phyloP scores from a whole-genome alignment of 495 filamentous ascomycete species.

The Lophiotrema nucula region DNA sequence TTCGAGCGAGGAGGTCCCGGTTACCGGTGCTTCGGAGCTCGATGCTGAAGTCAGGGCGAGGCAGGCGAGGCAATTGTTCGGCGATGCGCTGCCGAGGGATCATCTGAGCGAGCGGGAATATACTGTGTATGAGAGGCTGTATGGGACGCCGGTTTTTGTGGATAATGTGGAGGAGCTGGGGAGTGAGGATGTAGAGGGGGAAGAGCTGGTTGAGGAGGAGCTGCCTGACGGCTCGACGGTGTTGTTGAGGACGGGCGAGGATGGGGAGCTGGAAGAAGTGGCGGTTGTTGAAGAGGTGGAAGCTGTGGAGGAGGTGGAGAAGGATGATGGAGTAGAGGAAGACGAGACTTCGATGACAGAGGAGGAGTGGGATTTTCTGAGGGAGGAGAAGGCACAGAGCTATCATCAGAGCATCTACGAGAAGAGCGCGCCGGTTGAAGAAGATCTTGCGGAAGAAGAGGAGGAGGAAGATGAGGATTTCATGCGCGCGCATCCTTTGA shows the following conservation, averaged over 20 bases:
- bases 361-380: slow-evolving; percentile 12
- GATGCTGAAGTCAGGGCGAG: slow-evolving; percentile 48
- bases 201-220: slow-evolving; percentile 43
- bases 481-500: slow-evolving; percentile 60
- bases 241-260: slow-evolving; percentile 55
- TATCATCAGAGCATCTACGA: slow-evolving; percentile 30
- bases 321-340: slow-evolving; percentile 34
- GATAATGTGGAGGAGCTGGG: slow-evolving; percentile 55
- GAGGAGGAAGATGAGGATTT: slow-evolving; percentile 39
- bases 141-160: slow-evolving; percentile 64
- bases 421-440: slow-evolving; percentile 45
- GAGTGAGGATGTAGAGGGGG: slow-evolving; percentile 36
- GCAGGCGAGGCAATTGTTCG: slow-evolving; percentile 68
- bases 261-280: slow-evolving; percentile 40
- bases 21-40: too few species aligned
- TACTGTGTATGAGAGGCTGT: slow-evolving; percentile 73
- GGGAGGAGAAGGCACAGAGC: slow-evolving; percentile 9
- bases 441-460: slow-evolving; percentile 32
- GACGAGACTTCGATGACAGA: slow-evolving; percentile 28
- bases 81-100: slow-evolving; percentile 73
- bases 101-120: slow-evolving; percentile 69
- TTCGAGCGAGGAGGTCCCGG: too few species aligned
- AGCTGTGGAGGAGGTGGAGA: slow-evolving; percentile 26
- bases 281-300: slow-evolving; percentile 32
- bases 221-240: slow-evolving; percentile 25